These are phyloP conservation scores for Fennellomyces sp. DNA, from an alignment of 371 early-diverging fungal species.

Conservation along the genomic window DNA sequence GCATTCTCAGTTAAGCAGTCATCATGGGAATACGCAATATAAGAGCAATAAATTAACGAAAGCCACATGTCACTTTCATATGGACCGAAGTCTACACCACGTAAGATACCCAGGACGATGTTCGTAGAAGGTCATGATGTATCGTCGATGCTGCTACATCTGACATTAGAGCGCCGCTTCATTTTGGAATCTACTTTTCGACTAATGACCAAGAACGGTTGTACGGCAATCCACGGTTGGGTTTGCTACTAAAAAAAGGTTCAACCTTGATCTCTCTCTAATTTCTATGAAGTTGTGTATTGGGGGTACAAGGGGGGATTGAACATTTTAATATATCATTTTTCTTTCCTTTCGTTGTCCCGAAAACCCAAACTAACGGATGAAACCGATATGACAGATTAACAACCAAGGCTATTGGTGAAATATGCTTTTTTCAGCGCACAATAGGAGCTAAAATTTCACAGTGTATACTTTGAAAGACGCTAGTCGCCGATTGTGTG, in stretches of 20 bases:
- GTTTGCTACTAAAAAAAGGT: constrained; percentile 1
- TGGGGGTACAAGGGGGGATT: too few relatives aligned
- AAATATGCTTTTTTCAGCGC: too few relatives aligned
- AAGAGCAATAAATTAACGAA: background rate
- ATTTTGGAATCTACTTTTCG: background rate
- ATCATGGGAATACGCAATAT: constrained; percentile 1
- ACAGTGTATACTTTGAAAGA: background rate
- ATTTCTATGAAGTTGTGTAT: too few relatives aligned
- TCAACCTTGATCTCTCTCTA: background rate
- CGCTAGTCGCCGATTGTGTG: background rate
- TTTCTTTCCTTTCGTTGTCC: too few relatives aligned
- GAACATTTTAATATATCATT: background rate
- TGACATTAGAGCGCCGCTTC: background rate
- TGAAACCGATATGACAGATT: too few relatives aligned
- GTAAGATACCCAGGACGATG: background rate
- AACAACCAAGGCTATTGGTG: too few relatives aligned
- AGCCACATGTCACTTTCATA: constrained; percentile 3
- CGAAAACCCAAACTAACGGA: too few relatives aligned
- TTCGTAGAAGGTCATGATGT: background rate
- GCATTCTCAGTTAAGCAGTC: background rate
- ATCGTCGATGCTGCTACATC: background rate
- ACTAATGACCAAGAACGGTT: background rate
- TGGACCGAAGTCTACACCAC: background rate
- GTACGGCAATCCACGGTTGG: background rate
- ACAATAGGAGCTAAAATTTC: constrained; percentile 1